phyloP scores from a whole-genome alignment of 257 asterid species.

The Verbena officinalis region DNA sequence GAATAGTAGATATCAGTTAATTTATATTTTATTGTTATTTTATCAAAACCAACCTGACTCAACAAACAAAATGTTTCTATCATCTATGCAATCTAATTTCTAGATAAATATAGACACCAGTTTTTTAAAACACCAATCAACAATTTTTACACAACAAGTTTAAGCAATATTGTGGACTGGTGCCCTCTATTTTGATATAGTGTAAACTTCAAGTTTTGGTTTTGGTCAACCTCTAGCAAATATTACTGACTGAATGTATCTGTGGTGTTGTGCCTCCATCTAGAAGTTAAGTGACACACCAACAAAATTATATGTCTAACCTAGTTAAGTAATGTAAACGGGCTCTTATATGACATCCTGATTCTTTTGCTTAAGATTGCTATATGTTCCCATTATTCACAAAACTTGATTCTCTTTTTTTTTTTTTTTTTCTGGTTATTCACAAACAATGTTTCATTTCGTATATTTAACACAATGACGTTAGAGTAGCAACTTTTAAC shows the following conservation, averaged over 20 bases:
- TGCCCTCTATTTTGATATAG: too few species aligned
- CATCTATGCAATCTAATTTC: slow-evolving; percentile 3
- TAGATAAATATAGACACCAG: neutral
- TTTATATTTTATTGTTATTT: neutral
- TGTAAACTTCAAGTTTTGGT: too few species aligned
- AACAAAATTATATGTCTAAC: too few species aligned
- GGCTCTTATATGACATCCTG: neutral
- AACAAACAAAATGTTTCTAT: neutral
- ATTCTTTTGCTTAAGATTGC: neutral
- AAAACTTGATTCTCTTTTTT: neutral
- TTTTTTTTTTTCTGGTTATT: neutral
- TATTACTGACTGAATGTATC: too few species aligned
- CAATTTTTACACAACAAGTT: neutral
- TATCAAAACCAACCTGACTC: neutral
- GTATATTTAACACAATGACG: too few species aligned
- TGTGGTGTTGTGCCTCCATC: too few species aligned
- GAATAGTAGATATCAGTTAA: neutral
- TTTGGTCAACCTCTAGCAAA: too few species aligned
- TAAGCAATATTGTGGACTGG: too few species aligned
- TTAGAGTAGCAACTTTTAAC: too few species aligned
- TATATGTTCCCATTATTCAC: neutral
- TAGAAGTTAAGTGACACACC: too few species aligned
- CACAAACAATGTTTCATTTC: neutral
- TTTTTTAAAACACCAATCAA: neutral
- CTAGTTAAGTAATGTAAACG: too few species aligned